Conservation (phyloP, 257 asterid genomes). For the Penstemon davidsonii region DNA sequence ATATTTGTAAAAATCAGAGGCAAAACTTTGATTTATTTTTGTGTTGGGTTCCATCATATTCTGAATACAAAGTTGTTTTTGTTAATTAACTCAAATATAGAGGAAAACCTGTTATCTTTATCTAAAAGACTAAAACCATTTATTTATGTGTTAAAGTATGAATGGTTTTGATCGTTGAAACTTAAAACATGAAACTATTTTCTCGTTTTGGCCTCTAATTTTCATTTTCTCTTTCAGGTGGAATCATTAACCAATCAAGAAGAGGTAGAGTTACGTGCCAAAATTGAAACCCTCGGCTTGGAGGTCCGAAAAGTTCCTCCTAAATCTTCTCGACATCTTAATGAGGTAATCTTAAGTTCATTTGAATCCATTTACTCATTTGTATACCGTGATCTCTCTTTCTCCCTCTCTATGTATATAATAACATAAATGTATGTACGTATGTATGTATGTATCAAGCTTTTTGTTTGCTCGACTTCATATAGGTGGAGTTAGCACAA, state of each 20-base stretch:
- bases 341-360: constrained; percentile 55
- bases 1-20: too few relatives aligned
- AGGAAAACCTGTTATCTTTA: too few relatives aligned
- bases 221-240: constrained; percentile 50
- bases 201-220: neutral
- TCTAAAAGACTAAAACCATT: too few relatives aligned
- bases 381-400: too few relatives aligned
- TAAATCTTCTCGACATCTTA: constrained; percentile 65
- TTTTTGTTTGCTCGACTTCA: neutral
- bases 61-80: too few relatives aligned
- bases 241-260: constrained; percentile 89
- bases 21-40: neutral
- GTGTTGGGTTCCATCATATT: too few relatives aligned
- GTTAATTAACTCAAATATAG: too few relatives aligned
- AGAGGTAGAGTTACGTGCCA: constrained; percentile 92
- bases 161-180: neutral
- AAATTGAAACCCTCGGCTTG: constrained; percentile 76
- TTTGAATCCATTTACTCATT: neutral
- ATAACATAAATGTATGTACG: neutral
- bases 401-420: neutral
- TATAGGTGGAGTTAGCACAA: constrained; percentile 76
- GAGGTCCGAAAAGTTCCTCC: constrained; percentile 85
- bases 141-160: neutral
- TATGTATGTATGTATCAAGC: neutral
- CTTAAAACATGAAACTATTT: neutral